Base-by-base conservation (phyloP, 2,329 filamentous ascomycete genomes). In the Coleophoma cylindrospora region DNA sequence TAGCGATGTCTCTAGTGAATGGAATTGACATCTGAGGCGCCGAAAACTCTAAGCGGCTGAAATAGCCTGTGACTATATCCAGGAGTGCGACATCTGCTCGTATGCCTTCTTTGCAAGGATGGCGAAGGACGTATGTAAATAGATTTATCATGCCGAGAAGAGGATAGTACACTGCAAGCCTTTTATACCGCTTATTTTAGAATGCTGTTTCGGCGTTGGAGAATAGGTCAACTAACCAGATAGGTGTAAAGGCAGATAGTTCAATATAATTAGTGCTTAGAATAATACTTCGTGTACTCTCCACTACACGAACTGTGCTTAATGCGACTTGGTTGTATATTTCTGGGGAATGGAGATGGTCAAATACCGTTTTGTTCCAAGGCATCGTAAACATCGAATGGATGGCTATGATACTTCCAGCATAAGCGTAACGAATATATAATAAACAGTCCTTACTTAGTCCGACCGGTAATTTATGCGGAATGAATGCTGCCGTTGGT, bases 361-460 rank as follows among this genome's bases (percentile, higher is more conserved):
- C 21, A 19, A 22, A 43, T 43, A 43, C 40, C 11, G 40, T 7
- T 43, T 43, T 43, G 10, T 19, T 51, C 51, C 51, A 53, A 1
- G 51, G 51, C 27, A 45, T 48, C 4, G 37, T 32, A 34, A 53
- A 45, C 3, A 48, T 40, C 2, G 49, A 41, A 46, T 53, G 51
- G 32, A 50, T 48, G 10, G 15, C 40, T 8, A 49, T 48, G 13
- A 53, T 13, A 14, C 45, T 51, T 6, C 49, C 49, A 34, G 33
- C 50, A 19, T 48, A 53, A n/a, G 48, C 9, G 27, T 34, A 50
- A 13, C 43, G 44, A 11, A 53, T 22, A 34, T 41, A 49, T n/a
- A 19, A 44, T 3, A 37, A 14, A 2, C 21, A 15, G 36, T 44
- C 22, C 6, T 13, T 32, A 5, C 12, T 43, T 22, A 14, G 8